A percentile compares a stretch with the other conserved stretches of the same genome.
Conservation (phyloP, 495 filamentous ascomycete genomes). For the Staphylotrichum longicolle region DNA sequence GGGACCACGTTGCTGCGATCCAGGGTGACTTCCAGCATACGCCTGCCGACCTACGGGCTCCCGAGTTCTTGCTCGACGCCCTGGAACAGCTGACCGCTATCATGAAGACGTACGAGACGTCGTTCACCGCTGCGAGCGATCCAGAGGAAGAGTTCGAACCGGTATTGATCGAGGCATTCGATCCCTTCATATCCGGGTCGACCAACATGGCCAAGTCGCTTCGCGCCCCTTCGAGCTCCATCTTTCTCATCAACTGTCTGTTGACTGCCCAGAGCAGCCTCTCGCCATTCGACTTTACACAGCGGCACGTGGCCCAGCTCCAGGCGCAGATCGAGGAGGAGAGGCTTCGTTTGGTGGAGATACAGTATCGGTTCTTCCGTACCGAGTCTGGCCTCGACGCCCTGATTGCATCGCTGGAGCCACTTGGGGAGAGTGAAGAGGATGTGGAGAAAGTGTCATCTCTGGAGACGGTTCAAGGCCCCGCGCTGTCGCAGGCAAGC, state of each 20-base stretch:
- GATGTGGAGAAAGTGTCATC: constrained; percentile 38
- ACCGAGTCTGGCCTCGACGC: constrained; percentile 67
- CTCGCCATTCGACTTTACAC: constrained; percentile 56
- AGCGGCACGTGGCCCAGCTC: constrained; percentile 43
- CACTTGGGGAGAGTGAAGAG: constrained; percentile 36
- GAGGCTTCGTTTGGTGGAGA: constrained; percentile 49
- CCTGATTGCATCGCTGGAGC: constrained; percentile 61
- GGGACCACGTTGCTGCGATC: constrained; percentile 70
- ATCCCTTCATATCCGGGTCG: constrained; percentile 78
- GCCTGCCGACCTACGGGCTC: constrained; percentile 69
- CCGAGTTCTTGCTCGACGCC: constrained; percentile 79
- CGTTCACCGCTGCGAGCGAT: constrained; percentile 56
- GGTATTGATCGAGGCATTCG: constrained; percentile 77
- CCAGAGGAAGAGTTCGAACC: constrained; percentile 69
- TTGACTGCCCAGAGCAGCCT: constrained; percentile 55
- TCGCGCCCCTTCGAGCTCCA: constrained; percentile 54
- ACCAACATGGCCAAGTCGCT: constrained; percentile 65
- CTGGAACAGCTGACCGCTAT: constrained; percentile 68
- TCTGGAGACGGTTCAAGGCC: constrained; percentile 59
- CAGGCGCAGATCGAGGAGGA: constrained; percentile 46
- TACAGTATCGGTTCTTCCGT: constrained; percentile 68
- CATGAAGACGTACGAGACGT: constrained; percentile 83
- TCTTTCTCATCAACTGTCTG: constrained; percentile 83
- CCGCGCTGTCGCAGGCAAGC: constrained; percentile 60
- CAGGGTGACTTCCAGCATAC: constrained; percentile 66